Base-by-base conservation (phyloP, 169 alveolate genomes). In the Plasmodium vivax region DNA sequence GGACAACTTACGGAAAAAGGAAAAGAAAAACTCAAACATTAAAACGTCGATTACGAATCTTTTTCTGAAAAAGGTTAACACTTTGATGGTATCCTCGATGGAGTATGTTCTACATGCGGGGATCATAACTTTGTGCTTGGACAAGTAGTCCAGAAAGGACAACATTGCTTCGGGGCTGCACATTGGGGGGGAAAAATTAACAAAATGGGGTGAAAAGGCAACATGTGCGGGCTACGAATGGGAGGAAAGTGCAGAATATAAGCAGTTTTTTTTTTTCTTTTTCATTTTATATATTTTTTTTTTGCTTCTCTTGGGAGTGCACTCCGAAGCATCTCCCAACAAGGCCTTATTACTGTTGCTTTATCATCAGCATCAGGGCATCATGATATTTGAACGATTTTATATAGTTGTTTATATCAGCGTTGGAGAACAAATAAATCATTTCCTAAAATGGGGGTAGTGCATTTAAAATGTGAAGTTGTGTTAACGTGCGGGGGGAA, bases 11-110 rank as follows among this genome's bases (percentile, higher is more conserved):
- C 94, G 32, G 45, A 88, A 88, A 88, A 80, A 88, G 56, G 83
- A 58, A 80, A 80, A 80, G 47, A 88, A 80, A 41, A 88, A 88
- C 73, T 88, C 94, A 68, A 80, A 88, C 90, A 88, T 88, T 88
- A 88, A 32, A 27, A 80, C 54, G 82, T 88, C 41, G 1, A 62
- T 41, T 68, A 41, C 90, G 83, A 88, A 88, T 32, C 23, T 80
- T 41, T 79, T 80, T 80, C 79, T 88, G 34, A 88, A 68, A 88
- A 80, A 88, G 3, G 2, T 47, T 80, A 88, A 62, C n/a, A 88
- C 71, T 56, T n/a, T 58, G 45, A 80, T 19, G 45, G 83, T 45
- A 14, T 71, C 82, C n/a, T 80, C 83, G 6, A 80, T 71, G n/a
- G 77, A 88, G 51, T 16, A 68, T n/a, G 94, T 88, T 80, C 84